Base-by-base conservation (phyloP, 805 yeast species). In the Grigorovia jiainica region DNA sequence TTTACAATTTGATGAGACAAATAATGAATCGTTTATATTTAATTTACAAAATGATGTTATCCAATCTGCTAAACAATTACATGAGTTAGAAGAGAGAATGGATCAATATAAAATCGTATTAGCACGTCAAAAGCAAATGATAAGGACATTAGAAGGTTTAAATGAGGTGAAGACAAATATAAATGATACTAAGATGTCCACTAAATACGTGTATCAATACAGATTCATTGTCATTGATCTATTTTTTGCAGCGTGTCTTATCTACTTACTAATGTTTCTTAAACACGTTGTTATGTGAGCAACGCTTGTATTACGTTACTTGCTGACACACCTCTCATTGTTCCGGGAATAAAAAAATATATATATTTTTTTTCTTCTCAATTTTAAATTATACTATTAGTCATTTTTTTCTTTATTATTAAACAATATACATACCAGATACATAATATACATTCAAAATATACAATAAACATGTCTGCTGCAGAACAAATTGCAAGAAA, bases 401-500 rank as follows among this genome's bases (percentile, higher is more conserved):
- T 20, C 20, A 24, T 16, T n/a, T 13, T 34, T 34, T 34, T 15
- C 10, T 35, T n/a, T 15, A 8, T 23, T 19, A 35, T 8, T 20
- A 35, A n/a, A n/a, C n/a, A n/a, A n/a, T n/a, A n/a, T n/a, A n/a
- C n/a, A n/a, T n/a, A n/a, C n/a, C n/a, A n/a, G n/a, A n/a, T n/a
- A n/a, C n/a, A n/a, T n/a, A n/a, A n/a, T n/a, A n/a, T n/a, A n/a
- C n/a, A n/a, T n/a, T n/a, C n/a, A n/a, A n/a, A n/a, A n/a, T n/a
- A n/a, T n/a, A n/a, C n/a, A n/a, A n/a, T n/a, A n/a, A n/a, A 30
- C 8, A 43, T 46, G 48, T 43, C 51, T 16, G 13, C 45, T 10
- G 47, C 92, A 17, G 89, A 81, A 62, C 65, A 71, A 39, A 83
- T 89, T 36, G 97, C 98, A 3, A 75, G 65, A 51, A 73, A 72